Evolutionary conservation across 169 alveolate genomes (phyloP).

Genomic region (Eimeria maxima): DNA sequence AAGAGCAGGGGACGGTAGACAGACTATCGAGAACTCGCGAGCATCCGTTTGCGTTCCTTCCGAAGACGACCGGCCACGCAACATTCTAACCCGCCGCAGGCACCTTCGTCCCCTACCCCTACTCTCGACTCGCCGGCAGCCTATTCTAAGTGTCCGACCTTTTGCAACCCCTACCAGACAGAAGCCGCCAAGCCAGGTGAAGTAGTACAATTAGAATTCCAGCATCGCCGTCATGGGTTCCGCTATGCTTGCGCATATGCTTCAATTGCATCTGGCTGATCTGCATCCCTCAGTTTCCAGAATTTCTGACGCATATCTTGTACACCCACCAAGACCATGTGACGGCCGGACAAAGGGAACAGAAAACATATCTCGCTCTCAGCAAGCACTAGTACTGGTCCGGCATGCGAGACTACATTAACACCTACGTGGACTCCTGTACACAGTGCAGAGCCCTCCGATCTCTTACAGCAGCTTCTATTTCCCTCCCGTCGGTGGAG

Average conservation of each 20-base stretch:
- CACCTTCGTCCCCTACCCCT: too few species aligned
- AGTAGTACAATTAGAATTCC: too few species aligned
- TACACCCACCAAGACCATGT: not conserved
- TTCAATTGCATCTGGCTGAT: not conserved
- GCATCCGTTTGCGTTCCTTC: too few species aligned
- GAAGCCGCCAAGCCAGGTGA: too few species aligned
- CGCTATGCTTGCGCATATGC: not conserved
- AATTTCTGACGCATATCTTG: not conserved
- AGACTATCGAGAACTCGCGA: too few species aligned
- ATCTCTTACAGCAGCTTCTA: not conserved
- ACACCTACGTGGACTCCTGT: not conserved
- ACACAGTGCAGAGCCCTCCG: not conserved
- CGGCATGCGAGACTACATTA: not conserved
- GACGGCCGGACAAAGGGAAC: not conserved
- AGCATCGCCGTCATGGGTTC: not conserved
- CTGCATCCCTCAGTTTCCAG: not conserved
- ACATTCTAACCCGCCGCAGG: too few species aligned
- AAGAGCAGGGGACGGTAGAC: too few species aligned
- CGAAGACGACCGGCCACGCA: too few species aligned
- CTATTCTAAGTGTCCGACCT: too few species aligned
- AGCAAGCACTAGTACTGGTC: too few species aligned
- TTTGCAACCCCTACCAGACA: too few species aligned
- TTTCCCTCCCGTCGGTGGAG: not conserved
- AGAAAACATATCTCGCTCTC: not conserved
- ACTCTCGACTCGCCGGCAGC: too few species aligned